Evolutionary conservation across 768 basidiomycete species (phyloP).

Genomic region (Lactifluus volemus): DNA sequence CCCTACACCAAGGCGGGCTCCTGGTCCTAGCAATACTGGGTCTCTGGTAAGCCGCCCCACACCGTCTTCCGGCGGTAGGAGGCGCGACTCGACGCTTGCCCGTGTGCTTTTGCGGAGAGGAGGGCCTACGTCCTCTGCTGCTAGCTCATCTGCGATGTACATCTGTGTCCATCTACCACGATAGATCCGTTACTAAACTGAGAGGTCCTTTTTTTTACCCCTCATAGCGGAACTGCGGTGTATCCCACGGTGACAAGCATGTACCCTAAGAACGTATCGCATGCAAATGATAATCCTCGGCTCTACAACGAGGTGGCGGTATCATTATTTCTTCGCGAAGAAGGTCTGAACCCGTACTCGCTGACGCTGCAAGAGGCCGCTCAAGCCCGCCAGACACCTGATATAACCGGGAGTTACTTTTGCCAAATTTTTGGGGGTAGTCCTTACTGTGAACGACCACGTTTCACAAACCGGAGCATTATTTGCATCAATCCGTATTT

Average conservation of each 20-base stretch:
- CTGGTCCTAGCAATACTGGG: not conserved
- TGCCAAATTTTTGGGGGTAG: not conserved
- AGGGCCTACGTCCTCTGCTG: not conserved
- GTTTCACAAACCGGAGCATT: not conserved
- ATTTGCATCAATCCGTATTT: not conserved
- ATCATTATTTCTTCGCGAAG: not conserved
- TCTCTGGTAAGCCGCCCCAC: not conserved
- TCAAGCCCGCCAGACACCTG: not conserved
- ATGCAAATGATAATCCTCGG: not conserved
- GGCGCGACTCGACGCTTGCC: not conserved
- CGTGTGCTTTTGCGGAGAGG: not conserved
- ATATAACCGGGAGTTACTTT: not conserved
- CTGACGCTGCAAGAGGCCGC: not conserved
- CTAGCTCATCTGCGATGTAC: not conserved
- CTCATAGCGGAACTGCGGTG: not conserved
- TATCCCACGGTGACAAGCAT: not conserved
- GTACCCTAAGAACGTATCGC: not conserved
- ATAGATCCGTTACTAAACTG: not conserved
- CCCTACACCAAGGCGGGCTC: not conserved
- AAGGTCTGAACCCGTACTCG: not conserved
- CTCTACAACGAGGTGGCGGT: not conserved
- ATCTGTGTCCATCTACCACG: not conserved
- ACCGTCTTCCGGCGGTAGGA: not conserved
- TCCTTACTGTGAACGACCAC: not conserved
- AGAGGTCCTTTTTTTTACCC: not conserved